A percentile compares a stretch with the other conserved stretches of the same genome.
These are phyloP conservation scores for Naegleria fowleri DNA, from an alignment of 208 protist species.

Conservation along the genomic window DNA sequence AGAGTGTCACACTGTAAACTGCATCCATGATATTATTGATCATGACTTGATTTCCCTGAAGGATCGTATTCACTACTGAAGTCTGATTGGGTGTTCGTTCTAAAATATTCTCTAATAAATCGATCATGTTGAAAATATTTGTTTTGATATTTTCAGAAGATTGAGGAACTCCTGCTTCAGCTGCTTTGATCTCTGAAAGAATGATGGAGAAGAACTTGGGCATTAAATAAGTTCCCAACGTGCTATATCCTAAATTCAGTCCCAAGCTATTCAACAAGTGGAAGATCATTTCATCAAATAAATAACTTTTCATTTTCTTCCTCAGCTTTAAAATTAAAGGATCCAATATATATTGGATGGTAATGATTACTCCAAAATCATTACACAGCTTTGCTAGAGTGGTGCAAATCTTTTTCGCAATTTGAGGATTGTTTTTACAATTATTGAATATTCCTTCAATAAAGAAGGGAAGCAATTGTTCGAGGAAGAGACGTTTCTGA, in stretches of 20 bases:
- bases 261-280: neutral
- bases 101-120: neutral
- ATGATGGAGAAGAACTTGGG: neutral
- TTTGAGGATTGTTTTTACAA: neutral
- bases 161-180: neutral
- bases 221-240: neutral
- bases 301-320: neutral
- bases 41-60: neutral
- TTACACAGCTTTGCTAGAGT: neutral
- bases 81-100: neutral
- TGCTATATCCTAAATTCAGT: neutral
- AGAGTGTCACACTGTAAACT: neutral
- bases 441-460: neutral
- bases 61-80: neutral
- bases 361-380: neutral
- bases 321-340: neutral
- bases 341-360: neutral
- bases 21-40: neutral
- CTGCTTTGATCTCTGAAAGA: neutral
- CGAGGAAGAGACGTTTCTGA: neutral
- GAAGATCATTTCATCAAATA: neutral
- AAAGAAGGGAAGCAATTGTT: constrained; percentile 21
- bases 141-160: neutral
- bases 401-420: neutral
- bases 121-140: neutral